These are phyloP conservation scores for Cystobasidiaceae sp. DNA, from an alignment of 1,284 basidiomycete species.

Conservation along the genomic window DNA sequence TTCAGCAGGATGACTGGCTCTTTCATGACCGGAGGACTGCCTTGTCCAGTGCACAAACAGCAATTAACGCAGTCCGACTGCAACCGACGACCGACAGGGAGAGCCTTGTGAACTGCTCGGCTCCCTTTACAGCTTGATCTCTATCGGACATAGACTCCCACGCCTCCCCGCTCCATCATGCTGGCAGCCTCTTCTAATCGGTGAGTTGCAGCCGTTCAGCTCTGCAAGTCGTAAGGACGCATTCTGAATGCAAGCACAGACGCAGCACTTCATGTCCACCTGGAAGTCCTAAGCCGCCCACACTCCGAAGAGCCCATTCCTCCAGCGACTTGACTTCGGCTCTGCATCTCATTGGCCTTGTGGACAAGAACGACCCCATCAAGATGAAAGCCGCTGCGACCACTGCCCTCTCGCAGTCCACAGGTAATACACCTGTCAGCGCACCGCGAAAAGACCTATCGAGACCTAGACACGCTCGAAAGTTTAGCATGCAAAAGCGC, in stretches of 20 bases:
- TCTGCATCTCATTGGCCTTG: slow-evolving; percentile 20
- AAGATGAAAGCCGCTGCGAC: background rate
- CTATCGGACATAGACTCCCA: background rate
- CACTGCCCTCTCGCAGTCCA: background rate
- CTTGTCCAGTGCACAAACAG: no score
- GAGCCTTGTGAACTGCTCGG: no score
- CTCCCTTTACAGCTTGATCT: no score
- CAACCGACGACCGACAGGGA: no score
- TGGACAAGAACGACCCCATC: background rate
- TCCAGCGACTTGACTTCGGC: slow-evolving; percentile 22
- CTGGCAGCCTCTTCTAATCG: background rate
- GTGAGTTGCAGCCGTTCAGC: no score
- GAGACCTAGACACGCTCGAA: slow-evolving; percentile 17
- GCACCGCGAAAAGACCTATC: background rate
- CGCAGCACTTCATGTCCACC: slow-evolving; percentile 10
- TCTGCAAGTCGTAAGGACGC: background rate
- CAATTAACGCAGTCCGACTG: no score
- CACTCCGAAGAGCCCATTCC: background rate
- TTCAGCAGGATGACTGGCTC: no score
- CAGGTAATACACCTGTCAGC: background rate
- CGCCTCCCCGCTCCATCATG: background rate
- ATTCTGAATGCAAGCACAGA: background rate
- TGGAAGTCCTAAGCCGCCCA: background rate
- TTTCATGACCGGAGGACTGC: no score
- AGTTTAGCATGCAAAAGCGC: slow-evolving; percentile 18